Conservation (phyloP, 2,329 filamentous ascomycete species). For the Fonsecaea erecta region DNA sequence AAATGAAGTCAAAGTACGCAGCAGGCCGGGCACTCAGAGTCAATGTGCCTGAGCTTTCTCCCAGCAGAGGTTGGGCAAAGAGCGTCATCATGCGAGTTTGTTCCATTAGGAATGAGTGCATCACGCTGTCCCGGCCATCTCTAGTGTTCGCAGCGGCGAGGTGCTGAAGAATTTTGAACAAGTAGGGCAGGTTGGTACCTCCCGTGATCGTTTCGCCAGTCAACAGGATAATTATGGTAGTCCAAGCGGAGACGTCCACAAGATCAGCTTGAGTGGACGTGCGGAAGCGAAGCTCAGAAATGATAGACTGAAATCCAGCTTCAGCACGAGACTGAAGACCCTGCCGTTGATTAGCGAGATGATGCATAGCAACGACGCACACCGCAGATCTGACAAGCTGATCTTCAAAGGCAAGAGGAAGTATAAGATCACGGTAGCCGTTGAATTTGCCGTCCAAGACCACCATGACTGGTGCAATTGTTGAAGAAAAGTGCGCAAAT, state of each 20-base stretch:
- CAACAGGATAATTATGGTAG: slow-evolving; percentile 32
- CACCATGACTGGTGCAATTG: slow-evolving; percentile 42
- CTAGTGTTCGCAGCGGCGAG: slow-evolving; percentile 15
- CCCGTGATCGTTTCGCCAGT: slow-evolving; percentile 39
- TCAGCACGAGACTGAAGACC: slow-evolving; percentile 27
- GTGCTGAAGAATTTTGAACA: slow-evolving; percentile 22
- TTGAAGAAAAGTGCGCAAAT: slow-evolving; percentile 32
- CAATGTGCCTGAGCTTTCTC: slow-evolving; percentile 18
- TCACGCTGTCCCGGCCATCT: slow-evolving; percentile 15
- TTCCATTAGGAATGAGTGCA: slow-evolving; percentile 23
- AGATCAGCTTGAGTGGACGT: neutral
- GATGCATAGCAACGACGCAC: slow-evolving; percentile 37
- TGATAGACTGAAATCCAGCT: slow-evolving; percentile 17
- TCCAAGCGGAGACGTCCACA: slow-evolving; percentile 21
- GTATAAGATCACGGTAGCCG: slow-evolving; percentile 40
- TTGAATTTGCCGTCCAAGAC: slow-evolving; percentile 40
- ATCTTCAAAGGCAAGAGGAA: slow-evolving; percentile 40
- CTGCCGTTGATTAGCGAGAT: slow-evolving; percentile 31
- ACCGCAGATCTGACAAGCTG: slow-evolving; percentile 38
- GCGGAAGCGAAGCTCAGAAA: slow-evolving; percentile 10
- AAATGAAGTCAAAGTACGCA: slow-evolving; percentile 26
- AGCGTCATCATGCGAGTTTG: slow-evolving; percentile 27
- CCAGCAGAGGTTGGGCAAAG: slow-evolving; percentile 33
- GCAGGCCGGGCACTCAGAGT: slow-evolving; percentile 8
- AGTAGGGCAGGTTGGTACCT: slow-evolving; percentile 19